Conservation (phyloP, 2,329 filamentous ascomycete species). For the Sclerotinia nivalis region DNA sequence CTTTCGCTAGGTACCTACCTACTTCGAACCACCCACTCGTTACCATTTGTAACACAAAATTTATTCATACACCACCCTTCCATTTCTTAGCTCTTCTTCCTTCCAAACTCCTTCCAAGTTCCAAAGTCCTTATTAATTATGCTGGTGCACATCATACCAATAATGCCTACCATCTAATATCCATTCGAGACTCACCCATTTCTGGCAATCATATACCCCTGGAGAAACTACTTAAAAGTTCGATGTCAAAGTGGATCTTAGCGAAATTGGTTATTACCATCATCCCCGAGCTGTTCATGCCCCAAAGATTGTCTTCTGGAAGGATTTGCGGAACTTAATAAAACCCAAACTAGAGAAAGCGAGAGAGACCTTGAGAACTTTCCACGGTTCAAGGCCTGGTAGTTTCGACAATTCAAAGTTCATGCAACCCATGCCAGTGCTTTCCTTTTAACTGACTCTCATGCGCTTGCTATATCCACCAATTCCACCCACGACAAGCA, state of each 20-base stretch:
- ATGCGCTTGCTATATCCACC: slow-evolving; percentile 31
- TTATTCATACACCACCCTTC: background rate
- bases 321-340: slow-evolving; percentile 26
- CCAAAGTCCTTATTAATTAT: background rate
- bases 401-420: slow-evolving; percentile 26
- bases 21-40: background rate
- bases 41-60: background rate
- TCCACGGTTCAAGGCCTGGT: slow-evolving; percentile 22
- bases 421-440: slow-evolving; percentile 31
- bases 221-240: slow-evolving; percentile 21
- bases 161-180: slow-evolving; percentile 18
- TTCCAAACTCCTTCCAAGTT: background rate
- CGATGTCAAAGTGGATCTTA: slow-evolving; percentile 28
- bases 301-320: slow-evolving; percentile 26
- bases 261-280: slow-evolving; percentile 32
- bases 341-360: slow-evolving; percentile 21
- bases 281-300: slow-evolving; percentile 34
- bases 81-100: background rate
- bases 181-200: slow-evolving; percentile 19
- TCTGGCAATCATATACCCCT: slow-evolving; percentile 10
- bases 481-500: slow-evolving; percentile 28
- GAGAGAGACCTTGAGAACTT: slow-evolving; percentile 11
- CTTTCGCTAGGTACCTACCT: background rate
- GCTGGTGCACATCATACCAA: background rate
- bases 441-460: slow-evolving; percentile 28